Percentiles rank a stretch among this genome's conserved stretches.
Evolutionary conservation across 1,284 basidiomycete species (phyloP).

Genomic region (Porogramme epimiltina): DNA sequence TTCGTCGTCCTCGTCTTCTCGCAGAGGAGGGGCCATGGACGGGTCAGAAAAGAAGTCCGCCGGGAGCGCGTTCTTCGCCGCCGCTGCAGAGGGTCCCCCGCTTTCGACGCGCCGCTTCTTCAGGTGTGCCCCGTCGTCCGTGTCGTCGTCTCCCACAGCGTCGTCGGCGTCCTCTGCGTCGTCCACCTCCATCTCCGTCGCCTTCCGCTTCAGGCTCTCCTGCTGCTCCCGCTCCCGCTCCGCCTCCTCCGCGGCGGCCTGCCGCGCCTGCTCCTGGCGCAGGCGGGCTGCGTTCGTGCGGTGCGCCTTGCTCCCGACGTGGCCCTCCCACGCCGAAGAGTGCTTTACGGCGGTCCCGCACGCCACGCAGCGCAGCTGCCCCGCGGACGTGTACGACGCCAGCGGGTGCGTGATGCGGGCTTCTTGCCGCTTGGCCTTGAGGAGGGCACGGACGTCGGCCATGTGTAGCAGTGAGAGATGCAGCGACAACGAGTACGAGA

Average conservation of each 20-base stretch:
- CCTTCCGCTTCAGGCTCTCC: conserved; percentile 45
- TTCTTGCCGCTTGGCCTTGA: conserved; percentile 78
- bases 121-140: conserved; percentile 9
- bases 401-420: conserved; percentile 69
- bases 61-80: conserved; percentile 45
- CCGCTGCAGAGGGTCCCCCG: neutral
- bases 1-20: conserved; percentile 37
- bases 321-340: conserved; percentile 81
- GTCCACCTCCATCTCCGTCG: conserved; percentile 39
- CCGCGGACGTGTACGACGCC: conserved; percentile 63
- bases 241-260: conserved; percentile 29
- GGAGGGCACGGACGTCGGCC: conserved; percentile 73
- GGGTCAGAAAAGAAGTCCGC: conserved; percentile 81
- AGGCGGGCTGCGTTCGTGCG: conserved; percentile 60
- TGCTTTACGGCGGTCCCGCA: conserved; percentile 70
- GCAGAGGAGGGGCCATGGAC: conserved; percentile 47
- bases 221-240: conserved; percentile 11
- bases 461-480: too few relatives aligned
- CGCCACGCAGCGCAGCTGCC: conserved; percentile 68
- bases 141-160: conserved; percentile 9
- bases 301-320: conserved; percentile 79
- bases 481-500: too few relatives aligned
- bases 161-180: conserved; percentile 35
- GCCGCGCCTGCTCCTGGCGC: conserved; percentile 48
- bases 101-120: neutral